Evolutionary conservation across 1,284 basidiomycete species (phyloP), one percentile per base, ranked within the genome.

Genomic region (Mycena sp.): DNA sequence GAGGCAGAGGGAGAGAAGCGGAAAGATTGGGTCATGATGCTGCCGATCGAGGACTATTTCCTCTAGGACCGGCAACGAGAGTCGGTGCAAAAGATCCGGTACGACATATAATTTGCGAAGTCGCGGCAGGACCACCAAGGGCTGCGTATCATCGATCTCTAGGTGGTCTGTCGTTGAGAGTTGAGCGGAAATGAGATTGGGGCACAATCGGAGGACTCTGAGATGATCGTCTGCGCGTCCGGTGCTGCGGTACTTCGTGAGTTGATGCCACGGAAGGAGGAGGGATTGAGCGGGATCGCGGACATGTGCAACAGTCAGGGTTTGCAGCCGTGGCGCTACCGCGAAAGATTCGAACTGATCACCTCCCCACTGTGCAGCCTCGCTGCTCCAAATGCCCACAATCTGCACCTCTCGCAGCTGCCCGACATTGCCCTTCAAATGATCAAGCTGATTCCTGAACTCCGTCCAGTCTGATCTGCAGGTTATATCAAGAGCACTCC

Each of bases 281-380:
- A 61, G 51, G 7, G 58, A 61, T 5, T 48, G 19, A 1, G 44
- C 41, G 44, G 58, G 58, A 37, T 54, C 44, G 45, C 58, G 54
- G 0, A 55, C 52, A 12, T 17, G 21, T 16, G 3, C 10, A 21
- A 61, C 37, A 28, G 17, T 54, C 6, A 61, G 16, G 4, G 11
- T 49, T 12, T 28, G 37, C 29, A 54, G 51, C 7, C 35, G 28
- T 4, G 58, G 58, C 4, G 52, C 51, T 17, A 41, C 25, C 4
- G 37, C 14, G 26, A 61, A 55, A 40, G 25, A 6, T 11, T 14
- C 4, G 25, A 11, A 3, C 25, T 30, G 4, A n/a, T n/a, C n/a
- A n/a, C n/a, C n/a, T n/a, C n/a, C n/a, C n/a, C n/a, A n/a, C n/a
- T n/a, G n/a, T n/a, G n/a, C n/a, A n/a, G n/a, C n/a, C n/a, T 35